Evolutionary conservation across 345 rosid genomes (phyloP), one percentile per base, ranked within the genome.

Genomic region (Jatropha curcas): DNA sequence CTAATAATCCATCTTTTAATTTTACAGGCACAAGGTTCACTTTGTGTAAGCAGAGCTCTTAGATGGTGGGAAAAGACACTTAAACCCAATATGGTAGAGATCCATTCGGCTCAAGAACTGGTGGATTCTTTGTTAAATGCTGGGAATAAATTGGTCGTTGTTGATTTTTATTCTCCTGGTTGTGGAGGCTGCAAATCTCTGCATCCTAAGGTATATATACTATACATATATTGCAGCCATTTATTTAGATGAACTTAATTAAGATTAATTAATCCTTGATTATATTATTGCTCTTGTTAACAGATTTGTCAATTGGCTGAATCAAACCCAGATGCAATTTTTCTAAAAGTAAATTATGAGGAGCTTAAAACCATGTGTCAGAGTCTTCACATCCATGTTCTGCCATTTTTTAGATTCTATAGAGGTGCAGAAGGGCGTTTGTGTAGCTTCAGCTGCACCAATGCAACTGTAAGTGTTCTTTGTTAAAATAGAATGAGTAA

Each of bases 181-280:
- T 92, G 96, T 81, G 96, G 98, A 33, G 98, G 91, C 67, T 92
- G 98, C 87, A 90, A 70, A 84, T 50, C 88, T 74, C 91, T 92
- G n/a, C 92, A 86, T 76, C 98, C 96, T 12, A 90, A 88, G 94
- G 96, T 88, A 71, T 48, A 28, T 20, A 41, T 25, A 19, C n/a
- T n/a, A n/a, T n/a, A n/a, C n/a, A n/a, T n/a, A n/a, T n/a, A n/a
- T 35, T 35, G 39, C 39, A 35, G 7, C 7, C 4, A 35, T 35
- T 35, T 35, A 35, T 35, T 35, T 35, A 35, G 7, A 35, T 4
- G 39, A n/a, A n/a, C n/a, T n/a, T n/a, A n/a, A n/a, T n/a, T 30
- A 14, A 20, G n/a, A 13, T 20, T 48, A 7, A 7, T 74, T 45
- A n/a, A 25, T 57, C 12, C 17, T 57, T 57, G 35, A 55, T 14